Base-by-base conservation (phyloP, 352 stramenopile genomes). In the Phytophthora fragariaefolia region DNA sequence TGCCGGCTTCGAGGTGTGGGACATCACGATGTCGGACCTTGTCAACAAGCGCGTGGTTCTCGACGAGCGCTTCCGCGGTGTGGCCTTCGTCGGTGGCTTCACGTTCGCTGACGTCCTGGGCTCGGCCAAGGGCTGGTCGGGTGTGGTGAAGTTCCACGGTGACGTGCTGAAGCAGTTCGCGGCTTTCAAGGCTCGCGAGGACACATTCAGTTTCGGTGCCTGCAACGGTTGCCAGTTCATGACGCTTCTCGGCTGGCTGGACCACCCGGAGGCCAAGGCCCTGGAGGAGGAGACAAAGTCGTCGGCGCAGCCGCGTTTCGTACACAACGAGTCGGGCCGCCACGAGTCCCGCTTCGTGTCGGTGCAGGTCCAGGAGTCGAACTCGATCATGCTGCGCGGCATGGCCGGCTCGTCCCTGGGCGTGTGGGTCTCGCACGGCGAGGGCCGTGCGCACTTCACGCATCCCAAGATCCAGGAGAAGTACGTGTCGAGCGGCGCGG, bases 161-260 rank as follows among this genome's bases (percentile, higher is more conserved):
- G 89, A 95, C 69, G 86, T 99, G 15, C 91, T 97, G 45, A 84
- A 96, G 70, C 96, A 99, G 83, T 99, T 99, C 69, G 66, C 98
- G 58, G 86, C 87, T 5, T 99, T 99, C 85, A 91, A 93, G 48
- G 89, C 90, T 15, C 93, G 97, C 58, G 71, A 89, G 26, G 96
- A 99, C 82, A 99, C 97, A 18, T 99, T 99, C 83, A 98, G 91
- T 77, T 92, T 99, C 17, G 98, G 98, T 54, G 92, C 99, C 0
- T 99, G 98, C 82, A 99, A 99, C 76, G 98, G 98, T 38, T 99
- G 98, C 80, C 98, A 99, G 83, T 94, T 99, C 38, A 99, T 99
- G 96, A 97, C 97, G 34, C 80, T 99, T 30, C 90, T 99, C 17
- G 98, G 98, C 40, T 99, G 97, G 96, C 92, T 99, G 40, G 83